Base-by-base conservation (phyloP, 176 grass and related monocot species). In the Hsuehochloa calcarea region DNA sequence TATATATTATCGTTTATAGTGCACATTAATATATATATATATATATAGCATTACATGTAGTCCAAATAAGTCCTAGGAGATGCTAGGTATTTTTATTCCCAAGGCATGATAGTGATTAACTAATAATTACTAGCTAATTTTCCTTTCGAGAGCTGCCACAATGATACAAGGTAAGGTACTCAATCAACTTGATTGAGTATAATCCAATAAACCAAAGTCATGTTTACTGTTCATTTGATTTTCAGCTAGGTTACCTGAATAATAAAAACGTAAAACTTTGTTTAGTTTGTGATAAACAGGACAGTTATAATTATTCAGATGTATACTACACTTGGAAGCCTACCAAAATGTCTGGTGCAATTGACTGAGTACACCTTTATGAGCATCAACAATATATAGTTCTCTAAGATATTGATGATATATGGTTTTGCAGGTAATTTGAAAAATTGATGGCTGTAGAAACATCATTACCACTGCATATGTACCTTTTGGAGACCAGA, bases 401-500 rank as follows among this genome's bases (percentile, higher is more conserved):
- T 43, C 41, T 43, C 41, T 43, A 7, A 43, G 8, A 43, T 8
- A 43, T 43, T 9, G 9, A 43, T 9, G 41, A 43, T 43, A 43
- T 43, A 43, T 43, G 9, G 7, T 43, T 43, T 35, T 29, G 1
- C 44, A 50, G 43, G 43, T 66, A 79, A 34, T 49, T 65, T n/a
- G 25, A 23, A 80, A 15, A 7, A 34, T 34, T 34, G 31, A 29
- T 50, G 44, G 51, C 5, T 14, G 12, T 5, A 50, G 11, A 47
- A 64, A 79, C 44, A 79, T 31, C 23, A 64, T 4, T 13, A 47
- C 1, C 27, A 34, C 5, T 63, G 26, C 17, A 62, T 49, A 50
- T 29, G 45, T 79, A 79, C 77, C 77, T 65, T 29, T 35, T 79
- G 16, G 5, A 65, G 77, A 65, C 26, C 60, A 65, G 17, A 15